These are phyloP conservation scores for Trichoderma oligosporum DNA, from an alignment of 2,329 filamentous ascomycete species.

Conservation along the genomic window DNA sequence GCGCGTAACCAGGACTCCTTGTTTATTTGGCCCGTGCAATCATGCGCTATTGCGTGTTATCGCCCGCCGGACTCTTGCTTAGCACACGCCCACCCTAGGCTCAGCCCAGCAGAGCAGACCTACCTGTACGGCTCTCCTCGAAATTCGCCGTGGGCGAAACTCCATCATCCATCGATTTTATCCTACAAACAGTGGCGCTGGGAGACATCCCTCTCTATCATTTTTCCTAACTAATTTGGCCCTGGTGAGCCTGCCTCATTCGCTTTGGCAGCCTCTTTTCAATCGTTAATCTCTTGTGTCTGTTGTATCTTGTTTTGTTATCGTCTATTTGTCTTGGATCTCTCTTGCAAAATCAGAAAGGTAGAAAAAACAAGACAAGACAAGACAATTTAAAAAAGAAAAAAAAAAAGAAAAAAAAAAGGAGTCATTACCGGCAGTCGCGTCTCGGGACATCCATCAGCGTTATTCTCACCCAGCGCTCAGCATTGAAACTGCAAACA, in stretches of 20 bases:
- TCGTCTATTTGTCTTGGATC: neutral
- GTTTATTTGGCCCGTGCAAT: slow-evolving; percentile 1
- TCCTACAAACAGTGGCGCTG: slow-evolving; percentile 5
- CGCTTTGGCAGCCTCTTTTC: slow-evolving; percentile 51
- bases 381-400: no score
- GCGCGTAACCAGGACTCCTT: slow-evolving; percentile 2
- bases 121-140: slow-evolving; percentile 4
- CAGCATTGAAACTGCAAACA: slow-evolving; percentile 2
- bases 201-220: slow-evolving; percentile 11
- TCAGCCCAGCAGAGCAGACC: neutral
- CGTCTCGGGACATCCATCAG: slow-evolving; percentile 1
- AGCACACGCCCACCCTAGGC: neutral
- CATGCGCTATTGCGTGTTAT: neutral
- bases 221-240: slow-evolving; percentile 18
- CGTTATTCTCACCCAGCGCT: slow-evolving; percentile 2
- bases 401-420: slow-evolving; percentile 1
- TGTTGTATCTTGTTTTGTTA: slow-evolving; percentile 17
- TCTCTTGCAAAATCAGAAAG: neutral
- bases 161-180: slow-evolving; percentile 13
- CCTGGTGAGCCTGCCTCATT: slow-evolving; percentile 47
- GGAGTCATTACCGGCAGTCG: slow-evolving; percentile 14
- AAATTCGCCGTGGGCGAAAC: slow-evolving; percentile 10
- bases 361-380: neutral
- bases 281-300: slow-evolving; percentile 35
- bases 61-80: slow-evolving; percentile 11